Evolutionary conservation across 768 basidiomycete genomes (phyloP).

Genomic region (Hysterangium stoloniferum): DNA sequence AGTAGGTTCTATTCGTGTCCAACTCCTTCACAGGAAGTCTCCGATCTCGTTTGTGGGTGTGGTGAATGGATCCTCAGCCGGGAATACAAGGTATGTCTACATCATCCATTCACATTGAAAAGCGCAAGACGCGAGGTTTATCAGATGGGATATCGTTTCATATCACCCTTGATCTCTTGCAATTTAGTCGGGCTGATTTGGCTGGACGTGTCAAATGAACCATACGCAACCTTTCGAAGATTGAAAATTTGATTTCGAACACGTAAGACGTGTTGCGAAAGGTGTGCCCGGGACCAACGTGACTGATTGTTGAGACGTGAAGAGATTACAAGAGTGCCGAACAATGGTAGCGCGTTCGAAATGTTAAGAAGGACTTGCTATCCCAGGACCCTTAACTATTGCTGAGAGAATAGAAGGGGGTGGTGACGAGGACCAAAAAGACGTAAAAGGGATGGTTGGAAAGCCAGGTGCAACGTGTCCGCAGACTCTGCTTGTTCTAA

Average conservation of each 20-base stretch:
- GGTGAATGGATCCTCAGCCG: conserved; percentile 65
- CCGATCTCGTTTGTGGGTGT: conserved; percentile 72
- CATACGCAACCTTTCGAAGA: conserved; percentile 62
- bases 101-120: background rate
- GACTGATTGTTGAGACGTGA: conserved; percentile 58
- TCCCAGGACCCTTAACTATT: conserved; percentile 38
- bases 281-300: conserved; percentile 75
- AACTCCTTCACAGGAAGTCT: conserved; percentile 49
- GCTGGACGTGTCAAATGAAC: conserved; percentile 62
- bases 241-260: conserved; percentile 75
- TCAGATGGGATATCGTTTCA: conserved; percentile 65
- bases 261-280: conserved; percentile 61
- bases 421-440: background rate
- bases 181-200: conserved; percentile 46
- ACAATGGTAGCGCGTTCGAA: conserved; percentile 68
- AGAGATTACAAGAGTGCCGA: conserved; percentile 65
- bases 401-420: background rate
- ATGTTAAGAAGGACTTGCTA: conserved; percentile 65
- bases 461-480: too few species aligned
- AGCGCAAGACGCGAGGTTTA: background rate
- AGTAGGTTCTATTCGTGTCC: conserved; percentile 60
- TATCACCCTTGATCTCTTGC: conserved; percentile 61
- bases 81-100: conserved; percentile 45
- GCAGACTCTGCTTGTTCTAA: too few species aligned
- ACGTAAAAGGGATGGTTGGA: too few species aligned